Evolutionary conservation across 805 yeast genomes (phyloP).

Genomic region (Clavispora carvajalis): DNA sequence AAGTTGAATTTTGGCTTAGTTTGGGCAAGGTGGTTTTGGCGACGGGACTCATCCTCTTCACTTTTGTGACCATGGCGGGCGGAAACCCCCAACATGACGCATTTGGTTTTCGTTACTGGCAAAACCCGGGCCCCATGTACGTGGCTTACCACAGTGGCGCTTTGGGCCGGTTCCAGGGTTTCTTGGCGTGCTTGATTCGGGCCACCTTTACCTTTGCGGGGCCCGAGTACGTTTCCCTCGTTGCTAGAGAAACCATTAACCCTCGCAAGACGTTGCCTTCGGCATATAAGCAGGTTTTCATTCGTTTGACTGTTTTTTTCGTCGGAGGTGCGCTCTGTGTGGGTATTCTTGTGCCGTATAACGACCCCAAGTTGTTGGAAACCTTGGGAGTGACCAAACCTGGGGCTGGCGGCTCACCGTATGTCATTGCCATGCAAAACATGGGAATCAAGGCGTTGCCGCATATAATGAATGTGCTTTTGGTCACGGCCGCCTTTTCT

Average conservation of each 20-base stretch:
- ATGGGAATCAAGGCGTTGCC: constrained; percentile 65
- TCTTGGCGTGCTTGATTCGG: constrained; percentile 58
- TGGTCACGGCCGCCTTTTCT: constrained; percentile 70
- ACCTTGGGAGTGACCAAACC: constrained; percentile 56
- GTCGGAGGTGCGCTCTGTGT: constrained; percentile 72
- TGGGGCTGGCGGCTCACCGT: constrained; percentile 82
- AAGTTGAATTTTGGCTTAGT: constrained; percentile 46
- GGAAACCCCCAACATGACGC: constrained; percentile 18
- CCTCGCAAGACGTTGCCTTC: constrained; percentile 72
- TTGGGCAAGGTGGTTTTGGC: constrained; percentile 32
- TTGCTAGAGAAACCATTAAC: constrained; percentile 73
- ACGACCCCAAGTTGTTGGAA: constrained; percentile 52
- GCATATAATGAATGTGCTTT: constrained; percentile 72
- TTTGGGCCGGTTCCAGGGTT: constrained; percentile 67
- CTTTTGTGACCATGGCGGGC: constrained; percentile 17
- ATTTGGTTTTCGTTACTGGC: constrained; percentile 18
- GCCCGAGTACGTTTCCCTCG: constrained; percentile 80
- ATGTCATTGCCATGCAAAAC: constrained; percentile 71
- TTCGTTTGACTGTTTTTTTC: constrained; percentile 62
- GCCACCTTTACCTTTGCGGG: constrained; percentile 83
- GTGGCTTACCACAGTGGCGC: constrained; percentile 36
- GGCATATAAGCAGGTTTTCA: constrained; percentile 72
- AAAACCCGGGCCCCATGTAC: constrained; percentile 15
- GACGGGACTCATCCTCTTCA: constrained; percentile 14
- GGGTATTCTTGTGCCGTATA: constrained; percentile 69